Base-by-base conservation (phyloP, 768 basidiomycete species). In the Amylocystis lapponica region DNA sequence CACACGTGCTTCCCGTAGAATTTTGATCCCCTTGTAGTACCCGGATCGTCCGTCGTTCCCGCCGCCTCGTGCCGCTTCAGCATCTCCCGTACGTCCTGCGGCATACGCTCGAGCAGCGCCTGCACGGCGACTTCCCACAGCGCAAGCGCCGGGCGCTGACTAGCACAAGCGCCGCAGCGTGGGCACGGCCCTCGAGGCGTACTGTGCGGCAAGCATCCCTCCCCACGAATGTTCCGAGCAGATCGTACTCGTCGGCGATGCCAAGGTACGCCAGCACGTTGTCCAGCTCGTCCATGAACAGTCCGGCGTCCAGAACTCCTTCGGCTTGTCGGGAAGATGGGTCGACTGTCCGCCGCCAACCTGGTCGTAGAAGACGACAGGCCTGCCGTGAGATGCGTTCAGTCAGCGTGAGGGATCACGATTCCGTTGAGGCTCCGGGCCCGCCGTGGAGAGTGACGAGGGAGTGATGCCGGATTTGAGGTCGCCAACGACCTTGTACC, bases 181-280 rank as follows among this genome's bases (percentile, higher is more conserved):
- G 73, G n/a, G n/a, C n/a, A n/a, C n/a, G n/a, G n/a, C n/a, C n/a
- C n/a, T n/a, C n/a, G n/a, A n/a, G n/a, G n/a, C n/a, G n/a, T n/a
- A n/a, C 27, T 71, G 64, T 5, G 62, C 48, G 0, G 61, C 75
- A 8, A 80, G 62, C 60, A 75, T 76, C 1, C 70, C 78, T 12
- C 79, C 79, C 77, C 77, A 78, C 3, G 74, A 77, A 37, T 80
- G 78, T 0, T 79, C 79, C n/a, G 1, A 70, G 48, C 2, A 80
- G 51, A 47, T 70, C 65, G 53, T 68, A 79, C 16, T 16, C 23
- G 5, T 55, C 50, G 7, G 53, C 33, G 43, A 79, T 66, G 0
- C 60, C 65, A 14, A 81, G 60, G 16, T 71, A 48, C 4, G 51
- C 36, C 19, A 79, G 40, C 11, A 81, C 48, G 40, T 76, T 78